Evolutionary conservation across 139 green algal genomes (phyloP).

Genomic region (Pleodorina starrii): DNA sequence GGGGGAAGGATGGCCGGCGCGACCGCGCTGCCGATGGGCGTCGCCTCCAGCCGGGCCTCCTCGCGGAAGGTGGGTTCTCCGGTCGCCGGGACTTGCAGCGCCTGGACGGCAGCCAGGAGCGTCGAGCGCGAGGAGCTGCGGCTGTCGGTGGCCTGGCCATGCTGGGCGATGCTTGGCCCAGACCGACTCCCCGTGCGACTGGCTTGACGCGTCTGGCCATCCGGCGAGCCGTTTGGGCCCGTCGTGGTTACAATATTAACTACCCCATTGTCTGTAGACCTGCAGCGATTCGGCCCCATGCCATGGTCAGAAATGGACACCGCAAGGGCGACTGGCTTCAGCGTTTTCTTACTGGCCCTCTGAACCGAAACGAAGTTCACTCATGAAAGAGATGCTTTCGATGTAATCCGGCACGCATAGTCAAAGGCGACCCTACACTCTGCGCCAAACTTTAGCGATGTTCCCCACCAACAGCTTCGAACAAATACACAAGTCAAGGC

Average conservation of each 20-base stretch:
- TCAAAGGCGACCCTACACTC: not conserved
- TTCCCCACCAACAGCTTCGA: too few relatives aligned
- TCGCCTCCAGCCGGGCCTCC: slow-evolving; percentile 5
- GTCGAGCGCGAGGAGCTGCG: not conserved
- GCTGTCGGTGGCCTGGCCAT: not conserved
- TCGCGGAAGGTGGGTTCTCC: not conserved
- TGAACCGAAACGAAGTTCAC: not conserved
- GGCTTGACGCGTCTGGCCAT: not conserved
- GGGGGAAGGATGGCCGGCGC: not conserved
- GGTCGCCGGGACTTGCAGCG: not conserved
- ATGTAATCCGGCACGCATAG: not conserved
- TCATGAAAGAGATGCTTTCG: not conserved
- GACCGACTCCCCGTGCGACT: not conserved
- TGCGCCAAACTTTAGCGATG: too few relatives aligned
- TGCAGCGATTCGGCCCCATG: not conserved
- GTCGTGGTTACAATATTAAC: not conserved
- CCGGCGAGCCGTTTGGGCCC: not conserved
- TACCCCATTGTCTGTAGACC: not conserved
- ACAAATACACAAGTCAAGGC: too few relatives aligned
- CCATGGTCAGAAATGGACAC: not conserved
- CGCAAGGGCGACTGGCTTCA: not conserved
- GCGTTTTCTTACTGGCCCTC: not conserved
- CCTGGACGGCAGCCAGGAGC: not conserved
- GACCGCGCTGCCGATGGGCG: not conserved
- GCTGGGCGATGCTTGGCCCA: not conserved